These are phyloP conservation scores for Trematosphaeria pertusa DNA, from an alignment of 2,329 filamentous ascomycete species.

Conservation along the genomic window DNA sequence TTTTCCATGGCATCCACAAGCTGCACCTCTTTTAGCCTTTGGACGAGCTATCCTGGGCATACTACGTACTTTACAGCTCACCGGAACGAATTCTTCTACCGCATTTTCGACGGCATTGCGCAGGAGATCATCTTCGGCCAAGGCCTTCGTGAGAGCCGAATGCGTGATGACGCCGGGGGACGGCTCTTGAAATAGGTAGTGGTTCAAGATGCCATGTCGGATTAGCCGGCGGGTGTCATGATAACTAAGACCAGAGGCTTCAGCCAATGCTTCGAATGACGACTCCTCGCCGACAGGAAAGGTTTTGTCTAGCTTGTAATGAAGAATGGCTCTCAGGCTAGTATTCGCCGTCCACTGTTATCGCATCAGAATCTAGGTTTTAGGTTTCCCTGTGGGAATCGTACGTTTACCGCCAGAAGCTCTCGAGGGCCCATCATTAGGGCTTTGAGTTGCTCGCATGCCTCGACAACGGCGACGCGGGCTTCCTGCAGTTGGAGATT, in stretches of 20 bases:
- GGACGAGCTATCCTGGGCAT: background rate
- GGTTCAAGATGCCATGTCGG: background rate
- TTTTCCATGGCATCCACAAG: slow-evolving; percentile 1
- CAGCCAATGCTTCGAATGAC: background rate
- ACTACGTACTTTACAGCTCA: background rate
- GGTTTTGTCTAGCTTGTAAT: background rate
- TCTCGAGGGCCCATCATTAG: background rate
- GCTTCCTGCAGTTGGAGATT: background rate
- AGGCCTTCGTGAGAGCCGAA: background rate
- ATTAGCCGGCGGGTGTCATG: background rate
- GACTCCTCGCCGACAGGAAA: background rate
- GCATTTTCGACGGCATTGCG: background rate
- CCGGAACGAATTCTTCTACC: background rate
- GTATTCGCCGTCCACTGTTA: background rate
- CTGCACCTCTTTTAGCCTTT: background rate
- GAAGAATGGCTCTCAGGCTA: background rate
- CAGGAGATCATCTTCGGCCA: background rate
- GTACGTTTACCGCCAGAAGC: background rate
- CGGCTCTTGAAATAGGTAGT: background rate
- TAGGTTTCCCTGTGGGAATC: too few species aligned
- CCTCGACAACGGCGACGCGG: background rate
- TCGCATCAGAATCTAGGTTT: too few species aligned
- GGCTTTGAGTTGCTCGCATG: slow-evolving; percentile 1
- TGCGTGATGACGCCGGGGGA: background rate
- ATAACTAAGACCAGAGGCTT: background rate